phyloP scores from a whole-genome alignment of 768 basidiomycete genomes.

The Calvatia gigantea region DNA sequence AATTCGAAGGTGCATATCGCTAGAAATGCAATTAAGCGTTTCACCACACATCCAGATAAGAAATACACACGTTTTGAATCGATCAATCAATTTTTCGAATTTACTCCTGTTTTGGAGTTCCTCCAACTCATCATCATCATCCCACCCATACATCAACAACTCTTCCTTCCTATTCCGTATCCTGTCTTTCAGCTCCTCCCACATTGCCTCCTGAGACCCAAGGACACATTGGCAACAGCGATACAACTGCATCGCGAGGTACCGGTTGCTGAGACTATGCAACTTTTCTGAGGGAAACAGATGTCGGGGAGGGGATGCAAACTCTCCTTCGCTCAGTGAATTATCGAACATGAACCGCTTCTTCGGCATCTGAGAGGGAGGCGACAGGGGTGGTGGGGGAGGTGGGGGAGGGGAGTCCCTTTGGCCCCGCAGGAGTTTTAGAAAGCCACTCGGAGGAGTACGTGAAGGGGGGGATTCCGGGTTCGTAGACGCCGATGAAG shows the following conservation, averaged over 20 bases:
- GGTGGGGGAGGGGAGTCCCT: conserved; percentile 2
- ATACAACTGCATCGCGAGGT: conserved; percentile 70
- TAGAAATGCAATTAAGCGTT: conserved; percentile 20
- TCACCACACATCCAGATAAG: neutral
- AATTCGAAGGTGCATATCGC: conserved; percentile 64
- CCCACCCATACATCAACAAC: conserved; percentile 63
- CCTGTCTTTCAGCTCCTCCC: conserved; percentile 66
- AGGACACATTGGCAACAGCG: conserved; percentile 58
- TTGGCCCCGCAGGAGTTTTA: neutral
- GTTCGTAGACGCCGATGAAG: conserved; percentile 31
- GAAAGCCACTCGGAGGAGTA: conserved; percentile 11
- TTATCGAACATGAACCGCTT: conserved; percentile 45
- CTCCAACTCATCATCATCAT: conserved; percentile 59
- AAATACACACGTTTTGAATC: conserved; percentile 42
- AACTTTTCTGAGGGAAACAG: conserved; percentile 41
- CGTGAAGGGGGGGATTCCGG: conserved; percentile 20
- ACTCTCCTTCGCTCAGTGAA: conserved; percentile 41
- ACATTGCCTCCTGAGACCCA: conserved; percentile 72
- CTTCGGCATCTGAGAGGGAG: conserved; percentile 18
- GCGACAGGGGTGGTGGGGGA: conserved; percentile 15
- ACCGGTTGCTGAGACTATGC: conserved; percentile 48
- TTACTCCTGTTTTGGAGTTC: conserved; percentile 52
- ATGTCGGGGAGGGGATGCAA: conserved; percentile 27
- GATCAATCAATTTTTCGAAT: conserved; percentile 57
- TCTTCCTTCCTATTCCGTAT: conserved; percentile 54